Evolutionary conservation across 257 asterid genomes (phyloP), one percentile per base, ranked within the genome.

Genomic region (Nicotiana undulata): DNA sequence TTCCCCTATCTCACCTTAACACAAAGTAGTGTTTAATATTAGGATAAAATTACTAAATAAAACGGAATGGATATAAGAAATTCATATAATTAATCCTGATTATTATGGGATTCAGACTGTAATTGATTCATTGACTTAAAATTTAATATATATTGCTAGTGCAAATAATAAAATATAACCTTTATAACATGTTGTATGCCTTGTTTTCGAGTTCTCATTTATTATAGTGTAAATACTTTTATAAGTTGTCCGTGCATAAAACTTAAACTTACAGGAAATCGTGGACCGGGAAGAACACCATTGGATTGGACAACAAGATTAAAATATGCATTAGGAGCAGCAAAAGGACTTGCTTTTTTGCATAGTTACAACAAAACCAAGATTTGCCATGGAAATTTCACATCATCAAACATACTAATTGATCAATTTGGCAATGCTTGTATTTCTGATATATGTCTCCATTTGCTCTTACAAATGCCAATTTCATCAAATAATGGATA

Each of bases 281-380:
- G 88, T 20, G 90, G 90, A 79, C 90, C 90, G 0, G 88, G 88
- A 83, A 85, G 88, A 80, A 83, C 87, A 17, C 90, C 90, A 15
- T 44, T 87, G 31, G 90, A 87, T 68, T 87, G 90, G 90, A 53
- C 83, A 9, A 82, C 82, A 63, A 85, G 90, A n/a, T 20, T 85
- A 52, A 87, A 34, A 44, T 56, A 81, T 37, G 88, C 90, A 26
- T 76, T 79, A 83, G 90, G 83, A 74, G 81, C 90, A 63, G 86
- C 90, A 75, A 65, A 22, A 24, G 88, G 90, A 12, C 83, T 87
- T 61, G 82, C 84, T 29, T 85, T 66, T 40, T 53, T 85, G 2
- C 90, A 87, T 49, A 75, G 82, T 29, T 67, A 80, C 79, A 75
- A 80, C 60, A 85, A 85, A 79, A 65, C 87, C 80, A 85, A 84